These are phyloP conservation scores for Diaporthe destruens DNA, from an alignment of 2,329 filamentous ascomycete species.

Conservation along the genomic window DNA sequence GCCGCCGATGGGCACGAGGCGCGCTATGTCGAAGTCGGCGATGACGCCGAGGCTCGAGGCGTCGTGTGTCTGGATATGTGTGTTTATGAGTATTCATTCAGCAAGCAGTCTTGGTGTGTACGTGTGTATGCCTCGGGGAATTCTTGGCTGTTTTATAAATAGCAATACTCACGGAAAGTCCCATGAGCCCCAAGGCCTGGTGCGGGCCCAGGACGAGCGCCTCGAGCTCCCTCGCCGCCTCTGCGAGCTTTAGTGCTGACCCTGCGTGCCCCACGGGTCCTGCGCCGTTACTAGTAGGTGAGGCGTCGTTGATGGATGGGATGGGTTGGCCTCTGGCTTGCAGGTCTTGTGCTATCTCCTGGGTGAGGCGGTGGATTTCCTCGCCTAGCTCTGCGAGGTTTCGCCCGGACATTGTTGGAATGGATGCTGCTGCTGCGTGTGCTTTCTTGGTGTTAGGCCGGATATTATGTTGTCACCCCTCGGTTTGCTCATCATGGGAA, in stretches of 20 bases:
- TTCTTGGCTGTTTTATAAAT: neutral
- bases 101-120: too few species aligned
- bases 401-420: neutral
- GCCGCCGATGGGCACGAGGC: slow-evolving; percentile 13
- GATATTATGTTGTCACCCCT: too few species aligned
- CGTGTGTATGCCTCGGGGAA: neutral
- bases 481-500: too few species aligned
- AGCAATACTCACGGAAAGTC: slow-evolving; percentile 11
- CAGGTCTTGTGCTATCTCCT: neutral
- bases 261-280: neutral
- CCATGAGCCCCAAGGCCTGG: neutral
- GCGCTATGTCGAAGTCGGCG: slow-evolving; percentile 17
- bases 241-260: slow-evolving; percentile 11
- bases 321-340: neutral
- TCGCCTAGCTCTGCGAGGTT: slow-evolving; percentile 3
- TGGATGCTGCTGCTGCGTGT: too few species aligned
- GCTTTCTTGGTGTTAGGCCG: neutral
- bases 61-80: neutral
- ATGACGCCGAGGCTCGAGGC: slow-evolving; percentile 22
- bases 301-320: neutral
- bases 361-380: neutral
- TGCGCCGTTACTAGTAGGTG: neutral
- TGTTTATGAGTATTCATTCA: too few species aligned
- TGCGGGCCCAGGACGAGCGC: slow-evolving; percentile 17
- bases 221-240: slow-evolving; percentile 19